Base-by-base conservation (phyloP, 2,329 filamentous ascomycete genomes). In the Phialemoniopsis sp. region DNA sequence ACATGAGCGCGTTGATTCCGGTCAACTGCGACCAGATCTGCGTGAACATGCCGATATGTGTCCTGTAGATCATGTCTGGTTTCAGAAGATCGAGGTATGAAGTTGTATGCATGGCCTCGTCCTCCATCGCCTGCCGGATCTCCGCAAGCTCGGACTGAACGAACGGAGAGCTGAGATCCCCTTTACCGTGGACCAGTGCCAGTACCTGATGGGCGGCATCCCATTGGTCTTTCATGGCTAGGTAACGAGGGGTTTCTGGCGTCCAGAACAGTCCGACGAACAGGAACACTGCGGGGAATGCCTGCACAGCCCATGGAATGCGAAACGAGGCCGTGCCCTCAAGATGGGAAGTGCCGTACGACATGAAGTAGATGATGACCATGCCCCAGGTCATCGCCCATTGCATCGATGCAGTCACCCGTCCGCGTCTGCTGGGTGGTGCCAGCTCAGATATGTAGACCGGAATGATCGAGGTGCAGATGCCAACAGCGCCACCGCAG, bases 331-430 rank as follows among this genome's bases (percentile, higher is more conserved):
- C 62, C 0, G 64, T 65, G 18, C 68, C 57, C 57, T 80, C 76
- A 41, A 52, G 65, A 47, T 73, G 72, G 3, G 76, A 74, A 12
- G 70, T 71, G 17, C 79, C 79, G 49, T 85, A 85, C 47, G 82
- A 77, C 47, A 85, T 78, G 55, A 83, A 82, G 59, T 75, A 83
- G 51, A 85, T 84, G 60, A 84, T 80, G 42, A 84, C 54, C 47
- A 84, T 84, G 46, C 78, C 81, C 72, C 72, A 85, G 47, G 85
- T 85, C 44, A 89, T 88, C 18, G 83, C 81, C 68, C 82, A 84
- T 57, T 89, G 85, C 57, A 89, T 84, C 32, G 78, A 74, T 38
- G 82, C 80, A 13, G 89, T 82, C 28, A 89, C 69, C 32, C 80
- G 73, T 13, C 82, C 83, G 45, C 82, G 73, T 45, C 62, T 69